These are phyloP conservation scores for Mycosarcoma mackinlayi DNA, from an alignment of 1,284 basidiomycete species.

Conservation along the genomic window DNA sequence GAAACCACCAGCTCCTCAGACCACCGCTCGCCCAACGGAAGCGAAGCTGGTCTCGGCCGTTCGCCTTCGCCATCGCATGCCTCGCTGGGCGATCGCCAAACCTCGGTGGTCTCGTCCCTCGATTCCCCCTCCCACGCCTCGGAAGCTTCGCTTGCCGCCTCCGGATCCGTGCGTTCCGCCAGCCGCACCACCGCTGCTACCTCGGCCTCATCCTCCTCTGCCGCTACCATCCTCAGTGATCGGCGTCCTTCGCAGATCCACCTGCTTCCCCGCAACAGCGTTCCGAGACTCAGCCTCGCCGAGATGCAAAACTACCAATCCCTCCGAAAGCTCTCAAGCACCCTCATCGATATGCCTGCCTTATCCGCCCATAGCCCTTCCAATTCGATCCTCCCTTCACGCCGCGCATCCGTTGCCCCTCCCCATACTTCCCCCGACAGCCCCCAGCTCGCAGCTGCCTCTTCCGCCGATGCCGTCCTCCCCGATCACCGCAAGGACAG, in stretches of 20 bases:
- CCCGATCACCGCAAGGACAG: conserved; percentile 47
- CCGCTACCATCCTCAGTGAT: conserved; percentile 46
- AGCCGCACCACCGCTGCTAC: conserved; percentile 23
- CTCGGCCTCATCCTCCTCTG: conserved; percentile 29
- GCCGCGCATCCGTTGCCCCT: conserved; percentile 20
- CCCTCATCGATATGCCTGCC: conserved; percentile 26
- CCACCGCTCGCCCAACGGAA: conserved; percentile 31
- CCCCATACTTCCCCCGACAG: conserved; percentile 12
- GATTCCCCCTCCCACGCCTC: conserved; percentile 34
- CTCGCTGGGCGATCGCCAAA: conserved; percentile 25
- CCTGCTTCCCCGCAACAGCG: conserved; percentile 28
- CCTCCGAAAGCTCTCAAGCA: conserved; percentile 47
- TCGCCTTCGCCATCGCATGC: conserved; percentile 34
- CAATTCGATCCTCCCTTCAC: conserved; percentile 14
- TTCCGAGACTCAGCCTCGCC: conserved; percentile 41
- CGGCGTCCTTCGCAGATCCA: conserved; percentile 42
- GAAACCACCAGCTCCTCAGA: conserved; percentile 41
- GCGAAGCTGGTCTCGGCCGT: conserved; percentile 27
- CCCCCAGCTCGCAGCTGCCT: conserved; percentile 14
- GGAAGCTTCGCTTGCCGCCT: conserved; percentile 17
- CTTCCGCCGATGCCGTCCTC: conserved; percentile 7
- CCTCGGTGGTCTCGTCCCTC: conserved; percentile 27
- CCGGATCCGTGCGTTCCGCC: conserved; percentile 15
- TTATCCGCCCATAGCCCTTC: conserved; percentile 15
- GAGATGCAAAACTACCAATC: conserved; percentile 51